Evolutionary conservation across 257 asterid genomes (phyloP).

Genomic region (Ligustrum vulgare): DNA sequence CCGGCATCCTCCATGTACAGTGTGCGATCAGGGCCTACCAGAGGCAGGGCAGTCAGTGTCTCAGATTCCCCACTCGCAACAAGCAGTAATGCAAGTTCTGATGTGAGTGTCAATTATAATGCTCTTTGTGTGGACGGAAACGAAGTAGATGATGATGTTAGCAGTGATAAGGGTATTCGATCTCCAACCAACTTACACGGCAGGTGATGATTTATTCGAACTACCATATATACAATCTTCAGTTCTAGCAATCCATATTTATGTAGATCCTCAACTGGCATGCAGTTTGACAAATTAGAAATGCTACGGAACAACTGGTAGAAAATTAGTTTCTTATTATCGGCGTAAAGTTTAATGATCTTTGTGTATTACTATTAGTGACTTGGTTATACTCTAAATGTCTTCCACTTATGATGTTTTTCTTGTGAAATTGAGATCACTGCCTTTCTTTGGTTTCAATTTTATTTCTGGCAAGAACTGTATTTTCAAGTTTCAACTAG

Average conservation of each 20-base stretch:
- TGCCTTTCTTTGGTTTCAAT: not conserved
- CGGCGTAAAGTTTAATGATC: constrained; percentile 51
- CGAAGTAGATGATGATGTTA: constrained; percentile 66
- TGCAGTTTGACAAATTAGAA: constrained; percentile 23
- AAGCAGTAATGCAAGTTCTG: constrained; percentile 95
- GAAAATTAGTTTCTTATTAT: constrained; percentile 32
- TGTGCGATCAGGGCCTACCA: constrained; percentile 79
- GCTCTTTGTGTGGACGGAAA: constrained; percentile 55
- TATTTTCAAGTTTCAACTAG: no score
- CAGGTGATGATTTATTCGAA: constrained; percentile 46
- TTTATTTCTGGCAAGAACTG: not conserved
- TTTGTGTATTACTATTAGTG: constrained; percentile 39
- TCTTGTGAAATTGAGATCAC: not conserved
- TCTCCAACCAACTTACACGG: constrained; percentile 70
- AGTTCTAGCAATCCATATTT: constrained; percentile 16
- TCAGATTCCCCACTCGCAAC: constrained; percentile 94
- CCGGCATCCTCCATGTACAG: constrained; percentile 96
- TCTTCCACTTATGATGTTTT: constrained; percentile 25
- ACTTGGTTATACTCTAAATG: constrained; percentile 28
- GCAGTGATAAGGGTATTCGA: constrained; percentile 63
- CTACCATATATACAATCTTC: constrained; percentile 13
- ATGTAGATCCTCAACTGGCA: constrained; percentile 20
- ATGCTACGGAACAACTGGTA: constrained; percentile 2
- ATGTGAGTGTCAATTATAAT: constrained; percentile 74
- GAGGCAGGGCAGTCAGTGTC: constrained; percentile 61